Evolutionary conservation across 139 green algal genomes (phyloP).

Genomic region (Edaphochlamys debaryana): DNA sequence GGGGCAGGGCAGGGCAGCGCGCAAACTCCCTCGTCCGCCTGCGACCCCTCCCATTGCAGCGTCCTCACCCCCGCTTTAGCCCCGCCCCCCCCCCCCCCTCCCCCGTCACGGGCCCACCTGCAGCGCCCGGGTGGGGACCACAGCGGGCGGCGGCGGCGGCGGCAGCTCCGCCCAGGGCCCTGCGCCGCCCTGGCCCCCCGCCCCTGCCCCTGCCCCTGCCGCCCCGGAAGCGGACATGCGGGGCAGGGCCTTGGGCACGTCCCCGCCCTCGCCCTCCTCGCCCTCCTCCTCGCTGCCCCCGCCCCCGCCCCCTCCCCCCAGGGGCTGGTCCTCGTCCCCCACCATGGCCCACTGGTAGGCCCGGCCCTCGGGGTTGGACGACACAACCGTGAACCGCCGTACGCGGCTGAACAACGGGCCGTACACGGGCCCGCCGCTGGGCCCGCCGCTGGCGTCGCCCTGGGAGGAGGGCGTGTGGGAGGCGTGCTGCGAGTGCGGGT

Average conservation of each 20-base stretch:
- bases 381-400: slow-evolving; percentile 18
- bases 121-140: slow-evolving; percentile 34
- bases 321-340: neutral
- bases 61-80: too few relatives aligned
- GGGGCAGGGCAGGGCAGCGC: too few relatives aligned
- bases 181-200: slow-evolving; percentile 2
- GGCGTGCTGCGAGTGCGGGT: neutral
- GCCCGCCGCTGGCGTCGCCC: too few relatives aligned
- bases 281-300: neutral
- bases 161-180: slow-evolving; percentile 24
- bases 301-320: neutral
- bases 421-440: too few relatives aligned
- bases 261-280: neutral
- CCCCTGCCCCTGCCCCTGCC: too few relatives aligned
- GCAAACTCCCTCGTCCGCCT: too few relatives aligned
- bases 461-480: too few relatives aligned
- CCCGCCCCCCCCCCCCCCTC: too few relatives aligned
- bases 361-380: slow-evolving; percentile 20
- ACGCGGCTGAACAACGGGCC: slow-evolving; percentile 33
- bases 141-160: slow-evolving; percentile 1
- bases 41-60: too few relatives aligned
- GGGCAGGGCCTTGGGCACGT: too few relatives aligned
- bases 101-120: neutral
- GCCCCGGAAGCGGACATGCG: too few relatives aligned
- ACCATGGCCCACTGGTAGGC: slow-evolving; percentile 39